Evolutionary conservation across 257 asterid species (phyloP), one percentile per base, ranked within the genome.

Genomic region (Misopates orontium): DNA sequence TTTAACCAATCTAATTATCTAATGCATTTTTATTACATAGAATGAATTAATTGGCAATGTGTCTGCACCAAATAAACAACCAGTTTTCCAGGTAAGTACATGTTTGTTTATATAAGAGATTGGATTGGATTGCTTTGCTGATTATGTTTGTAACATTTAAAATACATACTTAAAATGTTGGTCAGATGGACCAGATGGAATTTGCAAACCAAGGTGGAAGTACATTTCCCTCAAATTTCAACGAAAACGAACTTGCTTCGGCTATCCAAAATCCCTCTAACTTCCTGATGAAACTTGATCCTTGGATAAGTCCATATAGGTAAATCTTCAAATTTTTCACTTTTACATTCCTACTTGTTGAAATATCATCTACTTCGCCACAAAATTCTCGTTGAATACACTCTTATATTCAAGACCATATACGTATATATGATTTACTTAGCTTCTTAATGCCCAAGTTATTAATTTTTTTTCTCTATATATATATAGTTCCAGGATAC

Each of bases 241-340:
- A 58, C 0, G 68, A 42, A 60, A 66, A 54, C 32, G 73, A 25
- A 23, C 63, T 24, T 45, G 45, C 22, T 31, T 31, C 73, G 19
- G 21, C 57, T 5, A 7, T 24, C n/a, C 59, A 62, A 58, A 77
- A 70, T 62, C 73, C 72, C 48, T 9, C 69, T 18, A 1, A 68
- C 1, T n/a, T 54, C 64, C 31, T 66, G n/a, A 77, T 69, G 83
- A 75, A 77, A 23, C 74, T 71, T 55, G 85, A 79, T 64, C 83
- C 79, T 25, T 77, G 88, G 85, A 71, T 62, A 24, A 75, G 77
- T 56, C 76, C 82, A 8, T 78, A 65, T 24, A 71, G 78, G 85
- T 82, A 12, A 62, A 32, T 0, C 6, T 19, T 28, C 6, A 25
- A 16, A 11, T 11, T 36, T 17, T 36, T 66, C 10, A 14, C 18